phyloP scores from a whole-genome alignment of 2,329 filamentous ascomycete species.

The Fusarium zealandicum region DNA sequence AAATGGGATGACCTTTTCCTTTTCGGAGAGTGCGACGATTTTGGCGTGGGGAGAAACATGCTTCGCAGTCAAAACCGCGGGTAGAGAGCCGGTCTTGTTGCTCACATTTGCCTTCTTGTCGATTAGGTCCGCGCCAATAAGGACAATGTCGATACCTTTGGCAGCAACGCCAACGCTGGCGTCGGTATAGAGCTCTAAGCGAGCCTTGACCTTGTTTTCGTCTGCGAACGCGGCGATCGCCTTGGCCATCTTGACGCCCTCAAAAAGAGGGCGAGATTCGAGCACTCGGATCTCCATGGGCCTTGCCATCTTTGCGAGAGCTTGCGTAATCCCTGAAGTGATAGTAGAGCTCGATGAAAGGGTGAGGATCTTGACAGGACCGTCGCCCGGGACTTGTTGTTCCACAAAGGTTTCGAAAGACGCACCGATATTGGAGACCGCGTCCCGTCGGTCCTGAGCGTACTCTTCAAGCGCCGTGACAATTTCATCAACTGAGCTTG shows the following conservation, averaged over 20 bases:
- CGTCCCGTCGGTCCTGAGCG: conserved; percentile 30
- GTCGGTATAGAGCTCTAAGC: conserved; percentile 64
- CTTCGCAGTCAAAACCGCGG: conserved; percentile 62
- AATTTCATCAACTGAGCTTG: conserved; percentile 23
- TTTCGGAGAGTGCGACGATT: conserved; percentile 64
- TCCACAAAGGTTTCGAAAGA: conserved; percentile 48
- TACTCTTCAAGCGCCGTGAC: conserved; percentile 29
- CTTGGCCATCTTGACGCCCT: conserved; percentile 66
- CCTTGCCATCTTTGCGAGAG: conserved; percentile 46
- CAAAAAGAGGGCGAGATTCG: conserved; percentile 71
- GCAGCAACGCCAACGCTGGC: conserved; percentile 64
- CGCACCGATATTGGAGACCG: conserved; percentile 44
- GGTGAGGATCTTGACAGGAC: conserved; percentile 60
- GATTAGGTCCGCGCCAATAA: conserved; percentile 72
- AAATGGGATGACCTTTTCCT: conserved; percentile 63
- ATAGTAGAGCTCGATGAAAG: conserved; percentile 71
- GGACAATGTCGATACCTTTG: conserved; percentile 59
- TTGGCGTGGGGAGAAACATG: conserved; percentile 54
- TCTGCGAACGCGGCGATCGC: conserved; percentile 52
- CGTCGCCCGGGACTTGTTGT: conserved; percentile 27
- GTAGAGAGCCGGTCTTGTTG: conserved; percentile 72
- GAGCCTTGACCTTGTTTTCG: conserved; percentile 40
- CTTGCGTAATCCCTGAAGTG: conserved; percentile 54
- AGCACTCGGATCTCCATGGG: conserved; percentile 65
- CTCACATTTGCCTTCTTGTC: conserved; percentile 63